phyloP scores from a whole-genome alignment of 1,284 basidiomycete species.

The Peniophora sp. region DNA sequence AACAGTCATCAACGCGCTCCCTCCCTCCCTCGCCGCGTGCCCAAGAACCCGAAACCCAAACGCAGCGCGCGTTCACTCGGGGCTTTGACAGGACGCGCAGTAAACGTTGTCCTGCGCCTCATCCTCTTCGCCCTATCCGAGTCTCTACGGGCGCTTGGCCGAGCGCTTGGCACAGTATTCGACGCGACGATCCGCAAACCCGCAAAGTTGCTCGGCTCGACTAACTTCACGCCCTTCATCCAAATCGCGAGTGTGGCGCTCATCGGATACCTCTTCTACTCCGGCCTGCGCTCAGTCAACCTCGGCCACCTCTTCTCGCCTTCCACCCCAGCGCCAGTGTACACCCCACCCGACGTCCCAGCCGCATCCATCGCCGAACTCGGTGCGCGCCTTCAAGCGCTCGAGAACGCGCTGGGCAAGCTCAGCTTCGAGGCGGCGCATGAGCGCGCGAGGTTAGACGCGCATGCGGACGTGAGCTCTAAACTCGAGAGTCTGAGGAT shows the following conservation, averaged over 20 bases:
- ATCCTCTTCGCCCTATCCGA: slow-evolving; percentile 14
- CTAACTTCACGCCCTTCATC: slow-evolving; percentile 23
- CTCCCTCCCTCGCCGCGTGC: slow-evolving; percentile 2
- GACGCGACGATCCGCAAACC: slow-evolving; percentile 42
- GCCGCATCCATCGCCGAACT: slow-evolving; percentile 66
- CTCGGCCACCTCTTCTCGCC: slow-evolving; percentile 15
- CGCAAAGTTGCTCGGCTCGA: slow-evolving; percentile 24
- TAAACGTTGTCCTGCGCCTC: slow-evolving; percentile 25
- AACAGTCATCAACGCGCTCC: slow-evolving; percentile 13
- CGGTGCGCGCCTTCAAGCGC: slow-evolving; percentile 51
- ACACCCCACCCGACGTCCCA: slow-evolving; percentile 45
- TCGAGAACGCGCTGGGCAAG: slow-evolving; percentile 56
- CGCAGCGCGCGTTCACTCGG: slow-evolving; percentile 33
- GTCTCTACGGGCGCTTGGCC: slow-evolving; percentile 32
- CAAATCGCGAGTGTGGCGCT: slow-evolving; percentile 35
- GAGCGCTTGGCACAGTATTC: slow-evolving; percentile 33
- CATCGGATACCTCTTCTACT: slow-evolving; percentile 33
- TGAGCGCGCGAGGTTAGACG: slow-evolving; percentile 39
- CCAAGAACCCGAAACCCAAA: background rate
- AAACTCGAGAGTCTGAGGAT: slow-evolving; percentile 49
- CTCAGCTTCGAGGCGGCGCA: slow-evolving; percentile 48
- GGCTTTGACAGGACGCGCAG: slow-evolving; percentile 34
- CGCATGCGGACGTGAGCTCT: slow-evolving; percentile 41
- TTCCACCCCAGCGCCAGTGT: slow-evolving; percentile 14
- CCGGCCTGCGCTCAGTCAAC: slow-evolving; percentile 29